Evolutionary conservation across 345 rosid species (phyloP).

Genomic region (Combretum micranthum): DNA sequence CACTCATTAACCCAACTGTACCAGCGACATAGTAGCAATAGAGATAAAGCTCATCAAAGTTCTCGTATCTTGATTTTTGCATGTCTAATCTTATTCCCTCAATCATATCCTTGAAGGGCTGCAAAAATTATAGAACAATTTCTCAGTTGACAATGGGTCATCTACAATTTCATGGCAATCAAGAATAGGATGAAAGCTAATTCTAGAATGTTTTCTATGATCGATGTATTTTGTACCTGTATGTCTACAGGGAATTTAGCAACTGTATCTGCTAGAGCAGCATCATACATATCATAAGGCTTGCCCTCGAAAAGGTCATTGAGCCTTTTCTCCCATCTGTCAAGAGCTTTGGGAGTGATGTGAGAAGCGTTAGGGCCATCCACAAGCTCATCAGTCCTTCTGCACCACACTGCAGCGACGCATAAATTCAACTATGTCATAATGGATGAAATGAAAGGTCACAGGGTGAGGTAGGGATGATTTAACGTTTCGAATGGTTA

Average conservation of each 20-base stretch:
- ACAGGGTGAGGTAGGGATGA: too few relatives aligned
- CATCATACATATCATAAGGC: conserved; percentile 42
- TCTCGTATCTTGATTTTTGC: conserved; percentile 32
- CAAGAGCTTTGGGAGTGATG: conserved; percentile 45
- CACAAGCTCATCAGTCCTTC: conserved; percentile 54
- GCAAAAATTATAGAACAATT: background rate
- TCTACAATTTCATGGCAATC: too few relatives aligned
- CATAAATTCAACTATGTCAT: background rate
- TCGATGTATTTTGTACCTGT: conserved; percentile 23
- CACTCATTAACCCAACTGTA: conserved; percentile 50
- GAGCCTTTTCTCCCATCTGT: conserved; percentile 40
- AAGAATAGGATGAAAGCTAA: too few relatives aligned
- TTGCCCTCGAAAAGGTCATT: conserved; percentile 36
- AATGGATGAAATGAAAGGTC: background rate
- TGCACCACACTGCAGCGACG: conserved; percentile 41
- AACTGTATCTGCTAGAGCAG: conserved; percentile 40
- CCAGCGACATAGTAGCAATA: conserved; percentile 55
- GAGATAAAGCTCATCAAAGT: conserved; percentile 49
- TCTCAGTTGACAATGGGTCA: background rate
- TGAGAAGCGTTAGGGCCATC: conserved; percentile 47
- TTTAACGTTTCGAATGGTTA: too few relatives aligned
- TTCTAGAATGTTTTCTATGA: too few relatives aligned
- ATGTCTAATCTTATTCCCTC: conserved; percentile 47
- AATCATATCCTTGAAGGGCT: conserved; percentile 56
- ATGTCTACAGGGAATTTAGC: conserved; percentile 40